Conservation (phyloP, 768 basidiomycete species). For the Tephrocybe sp. region DNA sequence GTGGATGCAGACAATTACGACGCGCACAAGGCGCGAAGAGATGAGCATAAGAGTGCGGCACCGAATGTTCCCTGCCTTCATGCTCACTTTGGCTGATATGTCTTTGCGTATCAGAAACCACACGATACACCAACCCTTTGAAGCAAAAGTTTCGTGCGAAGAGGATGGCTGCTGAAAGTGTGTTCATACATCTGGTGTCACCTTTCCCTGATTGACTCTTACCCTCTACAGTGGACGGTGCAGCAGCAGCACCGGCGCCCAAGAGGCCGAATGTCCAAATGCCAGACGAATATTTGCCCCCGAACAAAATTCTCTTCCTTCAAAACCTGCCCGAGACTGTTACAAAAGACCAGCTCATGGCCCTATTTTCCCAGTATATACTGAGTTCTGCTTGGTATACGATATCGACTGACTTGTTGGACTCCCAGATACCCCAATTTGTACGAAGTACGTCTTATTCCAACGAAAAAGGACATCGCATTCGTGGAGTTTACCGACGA, state of each 20-base stretch:
- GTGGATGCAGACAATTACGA: slow-evolving; percentile 68
- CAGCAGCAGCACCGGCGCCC: slow-evolving; percentile 57
- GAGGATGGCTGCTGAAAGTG: slow-evolving; percentile 78
- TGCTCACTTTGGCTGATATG: slow-evolving; percentile 3
- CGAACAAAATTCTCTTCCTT: slow-evolving; percentile 98
- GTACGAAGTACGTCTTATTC: slow-evolving; percentile 97
- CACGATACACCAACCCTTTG: slow-evolving; percentile 86
- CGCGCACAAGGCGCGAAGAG: slow-evolving; percentile 67
- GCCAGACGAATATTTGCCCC: slow-evolving; percentile 99
- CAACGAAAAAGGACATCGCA: slow-evolving; percentile 95
- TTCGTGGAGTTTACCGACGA: slow-evolving; percentile 99
- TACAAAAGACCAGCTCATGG: slow-evolving; percentile 88
- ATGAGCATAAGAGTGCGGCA: slow-evolving; percentile 80
- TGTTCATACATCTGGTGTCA: slow-evolving; percentile 18
- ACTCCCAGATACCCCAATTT: slow-evolving; percentile 82
- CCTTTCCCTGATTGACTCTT: slow-evolving; percentile 12
- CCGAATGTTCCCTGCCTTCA: not conserved
- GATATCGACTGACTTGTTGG: not conserved
- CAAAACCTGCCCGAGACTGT: slow-evolving; percentile 94
- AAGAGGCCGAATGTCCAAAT: slow-evolving; percentile 89
- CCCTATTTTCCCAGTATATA: slow-evolving; percentile 84
- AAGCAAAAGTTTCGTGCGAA: slow-evolving; percentile 84
- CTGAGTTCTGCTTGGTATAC: not conserved
- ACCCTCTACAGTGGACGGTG: slow-evolving; percentile 58
- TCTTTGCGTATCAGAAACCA: slow-evolving; percentile 48